Conservation (phyloP, 2,329 filamentous ascomycete genomes). For the Dactylella cylindrospora region DNA sequence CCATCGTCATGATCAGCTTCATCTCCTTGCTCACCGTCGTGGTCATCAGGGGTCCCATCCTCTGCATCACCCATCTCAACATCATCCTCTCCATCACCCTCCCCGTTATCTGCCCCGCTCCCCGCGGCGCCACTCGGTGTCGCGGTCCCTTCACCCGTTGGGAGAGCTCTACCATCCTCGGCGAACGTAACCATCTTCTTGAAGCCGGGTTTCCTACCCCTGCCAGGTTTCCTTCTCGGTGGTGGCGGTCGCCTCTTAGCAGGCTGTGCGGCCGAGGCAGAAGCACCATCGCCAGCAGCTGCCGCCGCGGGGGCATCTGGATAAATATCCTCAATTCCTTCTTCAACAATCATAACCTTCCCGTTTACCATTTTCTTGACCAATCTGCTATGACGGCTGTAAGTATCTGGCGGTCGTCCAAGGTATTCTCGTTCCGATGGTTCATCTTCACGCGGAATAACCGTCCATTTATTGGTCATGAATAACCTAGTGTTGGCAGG, state of each 20-base stretch:
- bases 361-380: conserved; percentile 43
- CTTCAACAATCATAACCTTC: conserved; percentile 45
- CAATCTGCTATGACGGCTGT: conserved; percentile 27
- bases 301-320: conserved; percentile 1
- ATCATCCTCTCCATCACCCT: conserved; percentile 35
- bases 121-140: conserved; percentile 17
- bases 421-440: conserved; percentile 47
- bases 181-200: conserved; percentile 46
- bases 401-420: conserved; percentile 45
- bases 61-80: conserved; percentile 41
- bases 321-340: conserved; percentile 27
- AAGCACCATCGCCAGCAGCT: conserved; percentile 4
- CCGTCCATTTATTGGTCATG: conserved; percentile 48
- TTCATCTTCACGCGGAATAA: conserved; percentile 46
- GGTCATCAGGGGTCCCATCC: conserved; percentile 39
- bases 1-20: conserved; percentile 13
- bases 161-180: conserved; percentile 33
- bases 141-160: conserved; percentile 24
- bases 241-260: conserved; percentile 47
- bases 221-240: conserved; percentile 46
- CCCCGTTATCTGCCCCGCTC: conserved; percentile 11
- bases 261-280: conserved; percentile 13
- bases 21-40: conserved; percentile 10
- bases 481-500: conserved; percentile 44
- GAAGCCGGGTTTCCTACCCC: conserved; percentile 47